Conservation (phyloP, 495 filamentous ascomycete genomes). For the Thozetella sp. region DNA sequence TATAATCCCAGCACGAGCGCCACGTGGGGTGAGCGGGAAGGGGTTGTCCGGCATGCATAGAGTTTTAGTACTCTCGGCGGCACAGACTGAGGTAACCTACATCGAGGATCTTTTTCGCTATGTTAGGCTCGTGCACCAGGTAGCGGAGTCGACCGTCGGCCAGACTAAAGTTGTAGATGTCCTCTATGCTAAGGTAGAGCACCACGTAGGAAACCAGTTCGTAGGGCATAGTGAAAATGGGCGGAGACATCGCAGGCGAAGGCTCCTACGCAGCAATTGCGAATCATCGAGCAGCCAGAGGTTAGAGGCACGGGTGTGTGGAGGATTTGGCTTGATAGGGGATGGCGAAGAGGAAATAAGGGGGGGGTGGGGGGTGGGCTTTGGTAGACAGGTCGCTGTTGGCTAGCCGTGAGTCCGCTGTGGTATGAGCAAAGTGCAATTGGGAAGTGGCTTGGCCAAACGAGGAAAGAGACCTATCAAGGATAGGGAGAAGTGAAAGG, state of each 20-base stretch:
- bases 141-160: conserved; percentile 55
- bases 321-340: background rate
- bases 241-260: conserved; percentile 22
- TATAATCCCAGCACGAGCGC: background rate
- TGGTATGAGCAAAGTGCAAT: too few relatives aligned
- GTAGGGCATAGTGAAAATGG: conserved; percentile 50
- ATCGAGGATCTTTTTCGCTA: conserved; percentile 61
- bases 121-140: conserved; percentile 59
- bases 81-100: conserved; percentile 35
- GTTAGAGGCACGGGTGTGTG: background rate
- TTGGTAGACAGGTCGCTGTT: too few relatives aligned
- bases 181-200: conserved; percentile 50
- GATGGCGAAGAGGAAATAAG: too few relatives aligned
- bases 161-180: conserved; percentile 48
- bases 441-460: too few relatives aligned
- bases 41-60: conserved; percentile 8
- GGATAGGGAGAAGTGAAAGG: too few relatives aligned
- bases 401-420: too few relatives aligned
- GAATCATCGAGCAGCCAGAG: conserved; percentile 9
- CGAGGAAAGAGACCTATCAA: too few relatives aligned
- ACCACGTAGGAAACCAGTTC: conserved; percentile 66
- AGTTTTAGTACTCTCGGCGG: conserved; percentile 7
- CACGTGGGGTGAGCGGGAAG: conserved; percentile 1
- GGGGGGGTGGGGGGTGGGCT: too few relatives aligned
- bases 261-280: conserved; percentile 3